phyloP scores from a whole-genome alignment of 164 flowering plant species.

The Stephania japonica region DNA sequence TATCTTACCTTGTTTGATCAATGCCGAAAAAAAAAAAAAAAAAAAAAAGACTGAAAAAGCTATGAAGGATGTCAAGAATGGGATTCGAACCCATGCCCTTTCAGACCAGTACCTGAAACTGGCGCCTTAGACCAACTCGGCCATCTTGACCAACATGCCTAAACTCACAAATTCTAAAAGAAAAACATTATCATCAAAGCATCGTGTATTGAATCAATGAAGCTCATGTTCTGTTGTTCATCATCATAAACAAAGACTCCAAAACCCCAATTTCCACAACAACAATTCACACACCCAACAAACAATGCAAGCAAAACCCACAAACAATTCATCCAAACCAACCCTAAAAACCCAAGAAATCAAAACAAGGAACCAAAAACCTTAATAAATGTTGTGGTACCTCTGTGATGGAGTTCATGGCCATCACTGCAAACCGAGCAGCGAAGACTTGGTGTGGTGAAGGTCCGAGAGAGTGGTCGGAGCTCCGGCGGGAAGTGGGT shows the following conservation, averaged over 20 bases:
- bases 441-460: neutral
- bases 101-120: slow-evolving; percentile 99
- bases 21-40: no score
- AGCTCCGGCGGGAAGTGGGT: neutral
- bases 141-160: slow-evolving; percentile 31
- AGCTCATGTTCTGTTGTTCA: no score
- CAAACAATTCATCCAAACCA: no score
- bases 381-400: neutral
- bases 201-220: no score
- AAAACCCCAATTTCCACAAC: no score
- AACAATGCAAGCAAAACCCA: neutral
- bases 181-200: no score
- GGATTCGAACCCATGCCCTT: slow-evolving; percentile 99
- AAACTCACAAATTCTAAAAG: no score
- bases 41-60: no score
- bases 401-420: neutral
- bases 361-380: neutral
- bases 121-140: slow-evolving; percentile 99
- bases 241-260: no score
- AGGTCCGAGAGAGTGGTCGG: neutral
- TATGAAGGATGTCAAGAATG: slow-evolving; percentile 26
- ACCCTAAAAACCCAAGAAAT: neutral
- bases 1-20: no score
- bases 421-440: neutral
- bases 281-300: neutral